Evolutionary conservation across 805 yeast species (phyloP).

Genomic region (Jamesozyma lodderae): DNA sequence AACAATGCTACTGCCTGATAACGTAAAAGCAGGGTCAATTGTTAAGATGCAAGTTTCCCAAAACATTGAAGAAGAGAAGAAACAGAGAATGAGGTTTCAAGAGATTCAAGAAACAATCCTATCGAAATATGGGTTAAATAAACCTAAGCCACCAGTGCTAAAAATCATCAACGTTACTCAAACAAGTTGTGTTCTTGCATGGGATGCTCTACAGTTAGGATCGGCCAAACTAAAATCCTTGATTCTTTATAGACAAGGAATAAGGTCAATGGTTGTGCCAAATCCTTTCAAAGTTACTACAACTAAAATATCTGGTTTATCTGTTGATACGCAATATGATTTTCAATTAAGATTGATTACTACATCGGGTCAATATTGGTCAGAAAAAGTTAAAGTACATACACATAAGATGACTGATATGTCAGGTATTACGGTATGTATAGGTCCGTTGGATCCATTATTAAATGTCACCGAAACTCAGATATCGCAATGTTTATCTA

Average conservation of each 20-base stretch:
- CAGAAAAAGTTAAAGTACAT: slow-evolving; percentile 57
- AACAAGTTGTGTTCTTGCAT: slow-evolving; percentile 87
- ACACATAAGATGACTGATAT: slow-evolving; percentile 96
- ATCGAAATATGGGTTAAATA: slow-evolving; percentile 58
- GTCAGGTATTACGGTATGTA: slow-evolving; percentile 82
- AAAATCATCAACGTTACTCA: slow-evolving; percentile 75
- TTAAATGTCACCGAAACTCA: slow-evolving; percentile 41
- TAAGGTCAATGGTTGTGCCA: slow-evolving; percentile 69
- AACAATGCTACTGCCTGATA: slow-evolving; percentile 83
- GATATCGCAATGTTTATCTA: slow-evolving; percentile 48
- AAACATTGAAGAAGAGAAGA: slow-evolving; percentile 55
- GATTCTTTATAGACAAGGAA: slow-evolving; percentile 57
- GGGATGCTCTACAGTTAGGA: slow-evolving; percentile 83
- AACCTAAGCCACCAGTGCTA: slow-evolving; percentile 65
- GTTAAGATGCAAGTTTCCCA: slow-evolving; percentile 78
- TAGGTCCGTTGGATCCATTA: slow-evolving; percentile 67
- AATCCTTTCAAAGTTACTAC: slow-evolving; percentile 69
- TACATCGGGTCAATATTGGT: slow-evolving; percentile 76
- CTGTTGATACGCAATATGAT: slow-evolving; percentile 71
- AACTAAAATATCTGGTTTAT: slow-evolving; percentile 84
- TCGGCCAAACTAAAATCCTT: slow-evolving; percentile 71
- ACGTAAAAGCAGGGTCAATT: slow-evolving; percentile 86
- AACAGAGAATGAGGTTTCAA: slow-evolving; percentile 51
- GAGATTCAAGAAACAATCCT: slow-evolving; percentile 65
- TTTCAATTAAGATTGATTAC: slow-evolving; percentile 79